Evolutionary conservation across 1,139 yeast species (phyloP), one percentile per base, ranked within the genome.

Genomic region (Geotrichum aggregatum): DNA sequence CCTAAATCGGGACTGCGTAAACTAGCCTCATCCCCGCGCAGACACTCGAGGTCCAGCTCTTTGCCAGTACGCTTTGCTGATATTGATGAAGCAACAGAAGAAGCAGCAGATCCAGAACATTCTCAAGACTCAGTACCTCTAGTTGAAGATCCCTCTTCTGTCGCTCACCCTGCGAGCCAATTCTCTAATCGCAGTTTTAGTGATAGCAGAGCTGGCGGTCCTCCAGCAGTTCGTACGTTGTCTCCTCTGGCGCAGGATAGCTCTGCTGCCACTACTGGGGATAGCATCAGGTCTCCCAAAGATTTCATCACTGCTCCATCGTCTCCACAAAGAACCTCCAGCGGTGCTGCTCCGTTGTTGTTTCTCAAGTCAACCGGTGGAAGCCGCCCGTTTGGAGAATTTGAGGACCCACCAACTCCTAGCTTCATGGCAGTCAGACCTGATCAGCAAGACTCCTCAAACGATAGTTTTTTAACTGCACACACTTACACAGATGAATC

Each of bases 1-100:
- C 58, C 53, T 3, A 55, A 53, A 11, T 30, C 56, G 26, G 52
- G 50, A 8, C 30, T 50, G 18, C 56, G 59, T 54, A 43, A 18
- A 3, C 52, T 50, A 33, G 52, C 49, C n/a, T n/a, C n/a, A n/a
- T n/a, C n/a, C n/a, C n/a, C n/a, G n/a, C n/a, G n/a, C n/a, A n/a
- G n/a, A 18, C 52, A 45, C 26, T 21, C 49, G 1, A 46, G 52
- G 18, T 46, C 42, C 11, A 24, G n/a, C 18, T 38, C 49, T 13
- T 28, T 46, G 13, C 52, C 52, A 6, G 55, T 52, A 7, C 44
- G 52, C 3, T 49, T 52, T n/a, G n/a, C n/a, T n/a, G n/a, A n/a
- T n/a, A n/a, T n/a, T n/a, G n/a, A n/a, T n/a, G n/a, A n/a, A n/a
- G n/a, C n/a, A n/a, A n/a, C n/a, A n/a, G n/a, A n/a, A n/a, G n/a